A percentile compares a stretch with the other conserved stretches of the same genome.
phyloP scores from a whole-genome alignment of 345 rosid genomes.

The Erodium maritimum region DNA sequence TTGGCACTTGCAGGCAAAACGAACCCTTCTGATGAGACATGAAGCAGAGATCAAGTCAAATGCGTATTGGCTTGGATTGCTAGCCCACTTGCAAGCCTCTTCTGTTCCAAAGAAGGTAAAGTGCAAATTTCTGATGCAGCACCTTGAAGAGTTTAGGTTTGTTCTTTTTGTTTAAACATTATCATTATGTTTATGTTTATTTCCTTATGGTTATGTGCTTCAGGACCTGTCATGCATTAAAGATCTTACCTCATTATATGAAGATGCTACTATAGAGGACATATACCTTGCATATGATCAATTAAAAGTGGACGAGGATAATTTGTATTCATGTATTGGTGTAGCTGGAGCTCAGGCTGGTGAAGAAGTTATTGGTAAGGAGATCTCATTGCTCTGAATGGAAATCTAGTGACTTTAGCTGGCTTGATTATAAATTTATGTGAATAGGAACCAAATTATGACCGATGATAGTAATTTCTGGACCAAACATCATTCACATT shows the following conservation, averaged over 20 bases:
- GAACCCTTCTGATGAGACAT: slow-evolving; percentile 95
- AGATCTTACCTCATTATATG: slow-evolving; percentile 73
- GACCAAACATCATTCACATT: not conserved
- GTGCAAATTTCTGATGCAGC: slow-evolving; percentile 3
- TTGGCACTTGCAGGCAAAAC: slow-evolving; percentile 62
- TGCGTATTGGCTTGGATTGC: slow-evolving; percentile 95
- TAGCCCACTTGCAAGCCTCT: slow-evolving; percentile 94
- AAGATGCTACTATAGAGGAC: slow-evolving; percentile 84
- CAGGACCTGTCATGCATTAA: slow-evolving; percentile 91
- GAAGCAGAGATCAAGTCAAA: slow-evolving; percentile 99
- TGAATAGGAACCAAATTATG: not conserved
- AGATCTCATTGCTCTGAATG: not conserved
- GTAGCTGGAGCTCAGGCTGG: slow-evolving; percentile 83
- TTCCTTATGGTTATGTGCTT: slow-evolving; percentile 3
- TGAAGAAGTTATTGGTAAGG: slow-evolving; percentile 42
- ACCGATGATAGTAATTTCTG: not conserved
- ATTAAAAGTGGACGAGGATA: slow-evolving; percentile 69
- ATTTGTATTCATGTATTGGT: slow-evolving; percentile 83
- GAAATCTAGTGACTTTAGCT: not conserved
- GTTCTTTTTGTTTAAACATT: slow-evolving; percentile 4
- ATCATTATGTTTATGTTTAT: not conserved
- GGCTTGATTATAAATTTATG: not conserved
- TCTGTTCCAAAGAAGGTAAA: slow-evolving; percentile 82
- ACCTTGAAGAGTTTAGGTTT: not conserved
- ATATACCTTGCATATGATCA: slow-evolving; percentile 78